These are phyloP conservation scores for Trichoderma sp. DNA, from an alignment of 2,329 filamentous ascomycete species.

Conservation along the genomic window DNA sequence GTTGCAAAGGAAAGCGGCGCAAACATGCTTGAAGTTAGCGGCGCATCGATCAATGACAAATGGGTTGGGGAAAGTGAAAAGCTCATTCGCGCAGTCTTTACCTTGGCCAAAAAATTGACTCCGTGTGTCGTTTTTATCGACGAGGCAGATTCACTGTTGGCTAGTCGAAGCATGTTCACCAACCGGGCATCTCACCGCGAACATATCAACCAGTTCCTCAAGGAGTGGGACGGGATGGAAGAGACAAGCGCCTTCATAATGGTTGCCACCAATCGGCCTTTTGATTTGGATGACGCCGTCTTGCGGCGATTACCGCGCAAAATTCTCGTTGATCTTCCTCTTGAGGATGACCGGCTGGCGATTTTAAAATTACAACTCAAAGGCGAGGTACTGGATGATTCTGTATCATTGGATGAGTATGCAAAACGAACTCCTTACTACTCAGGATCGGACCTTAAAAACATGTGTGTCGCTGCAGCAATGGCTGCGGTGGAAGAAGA, in stretches of 20 bases:
- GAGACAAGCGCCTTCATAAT: slow-evolving; percentile 90
- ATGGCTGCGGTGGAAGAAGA: slow-evolving; percentile 78
- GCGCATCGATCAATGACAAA: slow-evolving; percentile 91
- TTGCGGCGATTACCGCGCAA: slow-evolving; percentile 71
- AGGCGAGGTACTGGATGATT: slow-evolving; percentile 60
- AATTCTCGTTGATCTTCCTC: slow-evolving; percentile 70
- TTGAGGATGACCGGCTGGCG: slow-evolving; percentile 61
- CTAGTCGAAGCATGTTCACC: slow-evolving; percentile 64
- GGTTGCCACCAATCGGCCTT: slow-evolving; percentile 94
- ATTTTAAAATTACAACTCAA: slow-evolving; percentile 71
- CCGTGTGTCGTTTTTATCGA: slow-evolving; percentile 96
- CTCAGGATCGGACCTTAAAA: slow-evolving; percentile 81
- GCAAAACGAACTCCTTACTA: slow-evolving; percentile 71
- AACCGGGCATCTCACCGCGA: slow-evolving; percentile 75
- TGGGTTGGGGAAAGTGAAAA: slow-evolving; percentile 96
- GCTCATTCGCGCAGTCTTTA: slow-evolving; percentile 90
- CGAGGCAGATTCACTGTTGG: slow-evolving; percentile 90
- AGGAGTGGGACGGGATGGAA: slow-evolving; percentile 91
- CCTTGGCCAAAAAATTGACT: slow-evolving; percentile 82
- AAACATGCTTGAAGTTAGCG: slow-evolving; percentile 81
- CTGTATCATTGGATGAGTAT: slow-evolving; percentile 60
- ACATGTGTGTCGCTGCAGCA: slow-evolving; percentile 74
- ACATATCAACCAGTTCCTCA: slow-evolving; percentile 93
- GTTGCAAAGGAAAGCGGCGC: slow-evolving; percentile 67
- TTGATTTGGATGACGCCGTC: slow-evolving; percentile 88